Percentiles rank a stretch among this genome's conserved stretches.
These are phyloP conservation scores for Barnettozyma hawaiiensis DNA, from an alignment of 1,139 yeast genomes.

Conservation along the genomic window DNA sequence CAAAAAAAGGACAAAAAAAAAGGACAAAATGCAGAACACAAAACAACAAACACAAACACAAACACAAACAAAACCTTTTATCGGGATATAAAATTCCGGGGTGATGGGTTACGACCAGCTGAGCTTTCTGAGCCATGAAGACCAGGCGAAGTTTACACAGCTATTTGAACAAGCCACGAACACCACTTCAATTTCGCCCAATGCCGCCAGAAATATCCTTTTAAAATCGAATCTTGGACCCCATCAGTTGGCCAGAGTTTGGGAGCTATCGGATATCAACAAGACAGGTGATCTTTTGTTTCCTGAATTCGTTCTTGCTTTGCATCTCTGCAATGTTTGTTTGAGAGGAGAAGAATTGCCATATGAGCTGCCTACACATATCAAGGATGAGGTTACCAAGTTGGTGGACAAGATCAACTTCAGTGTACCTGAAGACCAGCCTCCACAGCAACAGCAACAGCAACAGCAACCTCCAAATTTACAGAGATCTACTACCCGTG, in stretches of 20 bases:
- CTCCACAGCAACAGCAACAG: background rate
- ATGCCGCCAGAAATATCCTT: conserved; percentile 71
- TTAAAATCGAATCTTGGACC: conserved; percentile 78
- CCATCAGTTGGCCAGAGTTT: conserved; percentile 73
- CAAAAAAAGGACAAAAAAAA: no score
- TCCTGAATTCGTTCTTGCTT: conserved; percentile 92
- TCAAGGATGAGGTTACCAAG: conserved; percentile 78
- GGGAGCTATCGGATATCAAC: conserved; percentile 87
- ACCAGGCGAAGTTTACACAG: conserved; percentile 80
- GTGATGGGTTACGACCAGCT: conserved; percentile 8
- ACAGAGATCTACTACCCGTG: conserved; percentile 25
- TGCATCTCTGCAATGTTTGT: conserved; percentile 78
- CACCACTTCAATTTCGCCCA: conserved; percentile 76
- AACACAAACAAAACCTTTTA: background rate
- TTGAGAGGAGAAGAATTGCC: conserved; percentile 79
- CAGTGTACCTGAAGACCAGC: conserved; percentile 52
- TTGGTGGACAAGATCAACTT: conserved; percentile 87
- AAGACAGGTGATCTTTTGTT: conserved; percentile 80
- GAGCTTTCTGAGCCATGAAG: conserved; percentile 68
- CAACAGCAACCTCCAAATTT: conserved; percentile 12
- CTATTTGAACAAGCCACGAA: conserved; percentile 71
- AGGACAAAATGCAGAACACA: background rate
- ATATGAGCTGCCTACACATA: conserved; percentile 58
- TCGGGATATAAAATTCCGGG: no score
- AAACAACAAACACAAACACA: background rate